Evolutionary conservation across 2,329 filamentous ascomycete genomes (phyloP).

Genomic region (Huntiella savannae): DNA sequence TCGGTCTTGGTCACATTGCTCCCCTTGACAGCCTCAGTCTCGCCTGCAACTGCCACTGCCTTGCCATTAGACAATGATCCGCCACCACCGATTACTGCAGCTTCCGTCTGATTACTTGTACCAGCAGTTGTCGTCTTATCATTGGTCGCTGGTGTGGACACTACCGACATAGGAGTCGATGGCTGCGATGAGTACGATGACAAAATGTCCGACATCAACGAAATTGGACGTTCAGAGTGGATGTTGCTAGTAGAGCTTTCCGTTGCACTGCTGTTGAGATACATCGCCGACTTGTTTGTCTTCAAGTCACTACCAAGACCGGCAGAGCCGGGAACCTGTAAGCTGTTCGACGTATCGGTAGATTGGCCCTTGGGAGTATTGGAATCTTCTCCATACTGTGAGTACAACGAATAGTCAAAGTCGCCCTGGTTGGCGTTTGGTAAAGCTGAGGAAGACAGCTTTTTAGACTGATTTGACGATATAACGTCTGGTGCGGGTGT

Average conservation of each 20-base stretch:
- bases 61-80: no score
- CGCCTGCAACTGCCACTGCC: no score
- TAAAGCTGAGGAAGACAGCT: conserved; percentile 13
- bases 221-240: conserved; percentile 7
- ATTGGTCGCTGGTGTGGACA: conserved; percentile 2
- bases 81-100: no score
- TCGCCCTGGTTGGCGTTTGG: neutral
- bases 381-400: conserved; percentile 8
- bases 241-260: conserved; percentile 10
- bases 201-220: conserved; percentile 12
- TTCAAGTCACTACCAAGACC: conserved; percentile 1
- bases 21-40: no score
- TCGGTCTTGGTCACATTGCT: conserved; percentile 2
- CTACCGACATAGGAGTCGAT: conserved; percentile 7
- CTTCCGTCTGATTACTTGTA: no score
- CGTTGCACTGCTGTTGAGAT: conserved; percentile 13
- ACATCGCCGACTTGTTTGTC: neutral
- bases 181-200: conserved; percentile 15
- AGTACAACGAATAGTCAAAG: conserved; percentile 7
- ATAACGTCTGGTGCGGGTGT: neutral
- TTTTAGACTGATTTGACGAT: neutral
- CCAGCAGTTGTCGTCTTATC: neutral
- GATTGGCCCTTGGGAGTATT: conserved; percentile 9
- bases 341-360: conserved; percentile 5
- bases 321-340: conserved; percentile 3